These are phyloP conservation scores for Borealophlyctis nickersoniae DNA, from an alignment of 192 early-diverging fungal genomes.

Conservation along the genomic window DNA sequence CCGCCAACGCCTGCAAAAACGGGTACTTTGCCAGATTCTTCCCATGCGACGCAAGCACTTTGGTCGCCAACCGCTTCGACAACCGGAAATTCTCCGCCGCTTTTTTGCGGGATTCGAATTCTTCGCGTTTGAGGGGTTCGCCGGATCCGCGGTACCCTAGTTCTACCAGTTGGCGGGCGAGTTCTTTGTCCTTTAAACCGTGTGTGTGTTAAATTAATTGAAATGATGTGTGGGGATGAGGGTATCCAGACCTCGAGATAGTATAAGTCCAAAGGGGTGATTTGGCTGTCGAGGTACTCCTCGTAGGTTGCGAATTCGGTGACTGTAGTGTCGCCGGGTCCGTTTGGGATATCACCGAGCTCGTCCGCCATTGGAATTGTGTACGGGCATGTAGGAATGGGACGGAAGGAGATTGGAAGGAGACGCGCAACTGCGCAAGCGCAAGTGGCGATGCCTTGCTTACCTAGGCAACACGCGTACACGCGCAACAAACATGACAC, in stretches of 20 bases:
- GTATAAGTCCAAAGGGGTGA: slow-evolving; percentile 56
- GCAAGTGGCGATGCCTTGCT: too few relatives aligned
- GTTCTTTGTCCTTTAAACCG: slow-evolving; percentile 53
- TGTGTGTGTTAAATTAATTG: background rate
- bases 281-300: slow-evolving; percentile 64
- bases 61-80: slow-evolving; percentile 55
- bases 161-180: slow-evolving; percentile 63
- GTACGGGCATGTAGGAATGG: too few relatives aligned
- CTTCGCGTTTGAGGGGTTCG: slow-evolving; percentile 61
- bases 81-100: slow-evolving; percentile 61
- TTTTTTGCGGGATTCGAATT: slow-evolving; percentile 62
- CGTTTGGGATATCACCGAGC: slow-evolving; percentile 26
- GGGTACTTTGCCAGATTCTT: slow-evolving; percentile 50
- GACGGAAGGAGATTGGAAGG: too few relatives aligned
- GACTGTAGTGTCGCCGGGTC: slow-evolving; percentile 50
- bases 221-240: background rate
- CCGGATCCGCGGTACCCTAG: slow-evolving; percentile 62
- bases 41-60: slow-evolving; percentile 50
- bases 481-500: too few relatives aligned
- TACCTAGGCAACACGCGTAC: too few relatives aligned
- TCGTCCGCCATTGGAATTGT: slow-evolving; percentile 53
- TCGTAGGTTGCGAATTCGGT: slow-evolving; percentile 64
- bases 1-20: slow-evolving; percentile 57
- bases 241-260: slow-evolving; percentile 49
- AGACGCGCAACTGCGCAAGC: too few relatives aligned